phyloP scores from a whole-genome alignment of 2,329 filamentous ascomycete genomes.

The Alternaria brassicicola region DNA sequence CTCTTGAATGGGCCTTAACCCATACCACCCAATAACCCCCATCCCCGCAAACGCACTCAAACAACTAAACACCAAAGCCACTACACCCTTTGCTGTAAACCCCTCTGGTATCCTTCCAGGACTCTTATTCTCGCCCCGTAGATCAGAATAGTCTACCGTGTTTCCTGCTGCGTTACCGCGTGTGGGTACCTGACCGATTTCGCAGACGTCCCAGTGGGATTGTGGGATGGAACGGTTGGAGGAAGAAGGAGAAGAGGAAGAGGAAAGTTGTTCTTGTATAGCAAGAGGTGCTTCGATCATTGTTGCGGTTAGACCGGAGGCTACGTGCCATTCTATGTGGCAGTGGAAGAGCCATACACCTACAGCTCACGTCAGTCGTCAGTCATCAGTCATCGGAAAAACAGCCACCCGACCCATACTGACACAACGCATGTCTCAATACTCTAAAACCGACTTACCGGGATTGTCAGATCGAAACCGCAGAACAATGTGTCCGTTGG shows the following conservation, averaged over 20 bases:
- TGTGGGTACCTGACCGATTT: conserved; percentile 56
- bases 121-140: conserved; percentile 57
- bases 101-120: conserved; percentile 67
- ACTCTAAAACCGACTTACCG: conserved; percentile 11
- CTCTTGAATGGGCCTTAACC: conserved; percentile 48
- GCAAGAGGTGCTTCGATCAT: conserved; percentile 60
- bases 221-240: conserved; percentile 58
- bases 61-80: conserved; percentile 76
- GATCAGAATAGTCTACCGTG: conserved; percentile 65
- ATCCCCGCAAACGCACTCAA: conserved; percentile 72
- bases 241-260: background rate
- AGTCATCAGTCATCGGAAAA: background rate
- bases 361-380: background rate
- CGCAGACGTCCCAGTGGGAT: conserved; percentile 66
- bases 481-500: conserved; percentile 61
- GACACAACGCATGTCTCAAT: background rate
- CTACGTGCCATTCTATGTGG: conserved; percentile 50
- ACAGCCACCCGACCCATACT: background rate
- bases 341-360: conserved; percentile 42
- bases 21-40: conserved; percentile 71
- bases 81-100: conserved; percentile 73
- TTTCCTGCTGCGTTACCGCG: conserved; percentile 79
- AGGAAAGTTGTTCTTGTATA: conserved; percentile 59
- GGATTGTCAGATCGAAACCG: conserved; percentile 62
- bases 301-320: conserved; percentile 58